phyloP scores from a whole-genome alignment of 148 eudicot genomes.

The Rhododendron griersonianum region DNA sequence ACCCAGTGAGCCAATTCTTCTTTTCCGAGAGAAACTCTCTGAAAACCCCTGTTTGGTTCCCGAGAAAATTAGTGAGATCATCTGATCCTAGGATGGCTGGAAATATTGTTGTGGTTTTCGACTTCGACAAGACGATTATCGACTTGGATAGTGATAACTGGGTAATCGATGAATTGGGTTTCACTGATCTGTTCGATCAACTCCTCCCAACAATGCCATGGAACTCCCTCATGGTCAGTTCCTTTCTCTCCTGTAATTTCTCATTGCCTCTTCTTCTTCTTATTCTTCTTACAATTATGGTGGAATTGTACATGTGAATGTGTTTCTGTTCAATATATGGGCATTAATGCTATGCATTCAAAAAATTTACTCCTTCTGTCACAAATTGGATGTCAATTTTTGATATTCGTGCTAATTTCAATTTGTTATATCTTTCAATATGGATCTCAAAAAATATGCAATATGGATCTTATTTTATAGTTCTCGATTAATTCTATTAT shows the following conservation, averaged over 20 bases:
- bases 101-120: conserved; percentile 57
- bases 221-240: conserved; percentile 72
- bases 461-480: too few relatives aligned
- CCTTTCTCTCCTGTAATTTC: not conserved
- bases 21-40: not conserved
- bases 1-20: not conserved
- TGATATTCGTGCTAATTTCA: too few relatives aligned
- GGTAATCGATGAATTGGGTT: conserved; percentile 74
- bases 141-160: conserved; percentile 74
- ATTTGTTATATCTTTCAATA: too few relatives aligned
- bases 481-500: too few relatives aligned
- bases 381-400: too few relatives aligned
- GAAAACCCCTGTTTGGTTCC: not conserved
- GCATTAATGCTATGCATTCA: not conserved
- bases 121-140: conserved; percentile 79
- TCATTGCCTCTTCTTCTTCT: not conserved
- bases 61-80: not conserved
- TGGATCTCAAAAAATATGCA: too few relatives aligned
- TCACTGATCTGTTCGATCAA: conserved; percentile 55
- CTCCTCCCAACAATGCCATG: conserved; percentile 75
- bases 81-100: conserved; percentile 24
- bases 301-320: not conserved
- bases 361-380: too few relatives aligned
- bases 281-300: not conserved
- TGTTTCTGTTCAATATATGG: not conserved